Percentiles rank a stretch among this genome's conserved stretches.
Evolutionary conservation across 768 basidiomycete genomes (phyloP).

Genomic region (Kwoniella newhampshirensis): DNA sequence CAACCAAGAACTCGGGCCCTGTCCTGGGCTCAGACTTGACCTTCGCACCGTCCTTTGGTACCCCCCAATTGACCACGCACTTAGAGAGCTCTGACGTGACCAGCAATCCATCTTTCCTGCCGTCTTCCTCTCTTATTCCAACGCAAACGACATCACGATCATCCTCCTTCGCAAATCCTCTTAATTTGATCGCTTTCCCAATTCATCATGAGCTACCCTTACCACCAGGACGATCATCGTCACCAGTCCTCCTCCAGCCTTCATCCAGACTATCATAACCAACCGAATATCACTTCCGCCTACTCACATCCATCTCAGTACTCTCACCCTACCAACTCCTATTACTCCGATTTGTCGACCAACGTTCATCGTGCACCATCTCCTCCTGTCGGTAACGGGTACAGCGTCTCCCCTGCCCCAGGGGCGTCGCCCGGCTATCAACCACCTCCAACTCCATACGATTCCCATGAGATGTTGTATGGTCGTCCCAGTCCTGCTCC

Average conservation of each 20-base stretch:
- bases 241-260: neutral
- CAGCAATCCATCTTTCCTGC: too few species aligned
- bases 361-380: conserved; percentile 10
- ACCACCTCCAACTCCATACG: conserved; percentile 5
- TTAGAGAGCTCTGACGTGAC: too few species aligned
- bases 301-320: conserved; percentile 9
- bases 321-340: conserved; percentile 9
- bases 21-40: too few species aligned
- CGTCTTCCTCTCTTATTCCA: too few species aligned
- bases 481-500: conserved; percentile 10
- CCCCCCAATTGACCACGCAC: too few species aligned
- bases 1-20: too few species aligned
- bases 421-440: conserved; percentile 5
- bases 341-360: conserved; percentile 10
- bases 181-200: too few species aligned
- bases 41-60: too few species aligned
- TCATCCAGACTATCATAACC: neutral
- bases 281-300: neutral
- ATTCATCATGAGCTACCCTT: conserved; percentile 1
- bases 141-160: too few species aligned
- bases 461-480: conserved; percentile 18
- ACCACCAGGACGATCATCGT: neutral
- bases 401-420: neutral
- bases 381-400: neutral
- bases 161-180: too few species aligned